These are phyloP conservation scores for Alternaria incomplexa DNA, from an alignment of 2,329 filamentous ascomycete genomes.

Conservation along the genomic window DNA sequence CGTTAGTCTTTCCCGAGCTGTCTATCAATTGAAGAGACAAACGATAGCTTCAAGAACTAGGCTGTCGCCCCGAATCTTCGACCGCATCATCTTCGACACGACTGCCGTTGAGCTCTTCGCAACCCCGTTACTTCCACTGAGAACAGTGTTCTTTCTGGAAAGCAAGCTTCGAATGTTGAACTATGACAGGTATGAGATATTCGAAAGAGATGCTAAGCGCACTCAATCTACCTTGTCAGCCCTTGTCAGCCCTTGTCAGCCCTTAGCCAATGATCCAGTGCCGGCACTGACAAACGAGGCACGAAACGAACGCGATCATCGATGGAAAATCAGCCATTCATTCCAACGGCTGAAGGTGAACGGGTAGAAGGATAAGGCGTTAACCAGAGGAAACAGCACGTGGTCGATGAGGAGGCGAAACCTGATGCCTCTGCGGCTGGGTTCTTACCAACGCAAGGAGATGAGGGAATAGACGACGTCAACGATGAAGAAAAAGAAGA, in stretches of 20 bases:
- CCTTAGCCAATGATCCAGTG: neutral
- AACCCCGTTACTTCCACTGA: neutral
- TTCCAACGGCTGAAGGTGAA: neutral
- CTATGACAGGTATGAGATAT: neutral
- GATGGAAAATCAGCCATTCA: neutral
- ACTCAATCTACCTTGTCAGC: neutral
- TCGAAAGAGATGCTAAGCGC: neutral
- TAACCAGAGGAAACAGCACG: neutral
- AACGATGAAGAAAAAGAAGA: neutral
- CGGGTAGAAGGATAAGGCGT: fast-evolving
- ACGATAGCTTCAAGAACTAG: neutral
- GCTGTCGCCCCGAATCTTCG: neutral
- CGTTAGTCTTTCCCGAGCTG: neutral
- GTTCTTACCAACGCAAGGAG: neutral
- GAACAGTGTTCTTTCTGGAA: neutral
- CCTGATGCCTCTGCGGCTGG: neutral
- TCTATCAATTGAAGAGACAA: no score
- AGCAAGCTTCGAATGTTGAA: no score
- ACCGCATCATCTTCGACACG: neutral
- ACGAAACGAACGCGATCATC: neutral
- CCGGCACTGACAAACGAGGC: fast-evolving
- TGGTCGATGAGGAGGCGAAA: neutral
- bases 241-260: no score
- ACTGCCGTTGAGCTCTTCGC: neutral
- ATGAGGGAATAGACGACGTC: neutral